These are phyloP conservation scores for Pyrrhoderma lamaoense DNA, from an alignment of 1,284 basidiomycete species.

Conservation along the genomic window DNA sequence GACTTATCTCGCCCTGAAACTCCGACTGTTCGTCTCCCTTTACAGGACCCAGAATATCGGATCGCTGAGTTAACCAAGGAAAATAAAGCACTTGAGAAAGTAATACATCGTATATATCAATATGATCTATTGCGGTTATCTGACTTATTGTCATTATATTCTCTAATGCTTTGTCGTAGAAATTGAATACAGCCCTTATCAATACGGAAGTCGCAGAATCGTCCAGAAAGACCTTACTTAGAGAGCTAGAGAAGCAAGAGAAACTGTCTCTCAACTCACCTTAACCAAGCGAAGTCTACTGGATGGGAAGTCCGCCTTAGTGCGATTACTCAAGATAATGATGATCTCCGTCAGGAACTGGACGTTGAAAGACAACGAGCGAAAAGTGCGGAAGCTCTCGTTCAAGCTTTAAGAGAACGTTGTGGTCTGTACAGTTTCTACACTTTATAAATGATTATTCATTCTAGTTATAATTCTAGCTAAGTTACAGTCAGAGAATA, in stretches of 20 bases:
- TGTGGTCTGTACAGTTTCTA: conserved; percentile 38
- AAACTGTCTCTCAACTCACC: conserved; percentile 60
- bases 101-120: conserved; percentile 25
- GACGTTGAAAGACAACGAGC: conserved; percentile 68
- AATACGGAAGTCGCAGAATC: conserved; percentile 79
- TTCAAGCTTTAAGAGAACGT: conserved; percentile 53
- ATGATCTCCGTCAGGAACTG: conserved; percentile 81
- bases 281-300: conserved; percentile 62
- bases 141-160: neutral
- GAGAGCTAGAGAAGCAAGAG: conserved; percentile 72
- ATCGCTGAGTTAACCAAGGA: conserved; percentile 45
- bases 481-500: conserved; percentile 69
- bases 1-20: conserved; percentile 14
- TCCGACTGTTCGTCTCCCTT: conserved; percentile 6
- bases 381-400: conserved; percentile 61
- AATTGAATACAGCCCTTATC: conserved; percentile 73
- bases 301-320: conserved; percentile 66
- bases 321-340: conserved; percentile 58
- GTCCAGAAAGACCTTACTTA: conserved; percentile 66
- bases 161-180: conserved; percentile 33
- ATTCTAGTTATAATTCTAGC: conserved; percentile 32
- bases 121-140: neutral
- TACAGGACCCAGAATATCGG: conserved; percentile 27
- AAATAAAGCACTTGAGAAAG: conserved; percentile 63
- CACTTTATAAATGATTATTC: conserved; percentile 8